These are phyloP conservation scores for Nissolia schottii DNA, from an alignment of 306 rosid species.

Conservation along the genomic window DNA sequence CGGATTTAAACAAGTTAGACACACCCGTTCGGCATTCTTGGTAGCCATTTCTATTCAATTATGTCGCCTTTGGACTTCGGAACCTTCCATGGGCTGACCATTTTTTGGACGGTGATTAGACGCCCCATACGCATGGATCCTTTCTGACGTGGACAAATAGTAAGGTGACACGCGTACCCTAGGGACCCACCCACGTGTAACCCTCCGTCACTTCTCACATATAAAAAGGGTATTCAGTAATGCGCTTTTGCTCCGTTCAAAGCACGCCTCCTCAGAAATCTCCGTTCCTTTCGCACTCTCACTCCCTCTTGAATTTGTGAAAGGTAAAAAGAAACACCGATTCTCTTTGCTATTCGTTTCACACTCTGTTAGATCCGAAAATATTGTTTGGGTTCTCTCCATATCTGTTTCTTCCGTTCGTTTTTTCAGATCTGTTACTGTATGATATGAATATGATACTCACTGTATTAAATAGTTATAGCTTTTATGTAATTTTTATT, in stretches of 20 bases:
- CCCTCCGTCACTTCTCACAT: not conserved
- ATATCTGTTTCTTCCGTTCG: not conserved
- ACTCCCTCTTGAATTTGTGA: slow-evolving; percentile 12
- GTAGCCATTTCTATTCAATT: not conserved
- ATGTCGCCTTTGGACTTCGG: not conserved
- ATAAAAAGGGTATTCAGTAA: not conserved
- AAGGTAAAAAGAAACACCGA: slow-evolving; percentile 13
- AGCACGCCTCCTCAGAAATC: slow-evolving; percentile 8
- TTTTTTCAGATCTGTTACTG: not conserved
- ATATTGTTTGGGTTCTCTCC: not conserved
- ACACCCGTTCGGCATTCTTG: too few relatives aligned
- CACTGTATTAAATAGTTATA: not conserved
- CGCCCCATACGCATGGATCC: not conserved
- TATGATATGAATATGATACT: not conserved
- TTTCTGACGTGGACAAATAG: not conserved
- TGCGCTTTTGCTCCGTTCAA: slow-evolving; percentile 5
- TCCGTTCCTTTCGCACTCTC: slow-evolving; percentile 18
- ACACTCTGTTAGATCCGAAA: not conserved
- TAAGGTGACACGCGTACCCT: not conserved
- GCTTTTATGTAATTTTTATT: not conserved
- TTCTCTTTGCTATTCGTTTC: not conserved
- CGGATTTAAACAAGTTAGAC: too few relatives aligned
- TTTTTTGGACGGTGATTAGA: not conserved
- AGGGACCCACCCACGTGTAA: not conserved
- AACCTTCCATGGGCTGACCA: not conserved